Conservation (phyloP, 371 early-diverging fungal species). For the Mucor sp. region DNA sequence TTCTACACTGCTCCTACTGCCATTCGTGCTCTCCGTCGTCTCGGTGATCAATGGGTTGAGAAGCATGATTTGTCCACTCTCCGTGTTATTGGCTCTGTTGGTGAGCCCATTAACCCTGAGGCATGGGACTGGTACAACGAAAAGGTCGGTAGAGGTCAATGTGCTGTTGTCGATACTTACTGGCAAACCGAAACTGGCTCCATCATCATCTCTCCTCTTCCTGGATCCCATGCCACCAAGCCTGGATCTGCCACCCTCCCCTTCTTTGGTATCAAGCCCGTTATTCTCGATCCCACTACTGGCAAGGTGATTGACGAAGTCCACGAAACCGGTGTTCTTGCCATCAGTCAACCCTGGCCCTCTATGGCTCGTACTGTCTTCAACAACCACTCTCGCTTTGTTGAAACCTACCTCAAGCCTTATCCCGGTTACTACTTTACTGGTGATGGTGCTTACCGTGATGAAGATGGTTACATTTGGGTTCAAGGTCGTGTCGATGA, state of each 20-base stretch:
- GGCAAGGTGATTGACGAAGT: slow-evolving; percentile 75
- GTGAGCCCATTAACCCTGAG: slow-evolving; percentile 98
- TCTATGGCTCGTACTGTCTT: slow-evolving; percentile 93
- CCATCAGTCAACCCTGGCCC: slow-evolving; percentile 90
- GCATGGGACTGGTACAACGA: slow-evolving; percentile 97
- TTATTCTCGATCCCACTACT: slow-evolving; percentile 78
- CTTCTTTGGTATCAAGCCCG: slow-evolving; percentile 95
- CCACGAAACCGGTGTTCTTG: slow-evolving; percentile 88
- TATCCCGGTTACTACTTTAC: slow-evolving; percentile 90
- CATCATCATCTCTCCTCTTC: slow-evolving; percentile 88
- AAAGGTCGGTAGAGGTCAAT: slow-evolving; percentile 81
- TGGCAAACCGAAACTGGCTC: slow-evolving; percentile 97
- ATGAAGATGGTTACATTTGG: slow-evolving; percentile 95
- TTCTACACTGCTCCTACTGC: slow-evolving; percentile 99
- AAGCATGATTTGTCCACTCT: slow-evolving; percentile 76
- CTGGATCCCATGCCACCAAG: slow-evolving; percentile 82
- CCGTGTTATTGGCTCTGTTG: slow-evolving; percentile 93
- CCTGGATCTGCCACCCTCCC: slow-evolving; percentile 96
- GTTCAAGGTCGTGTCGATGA: slow-evolving; percentile 94
- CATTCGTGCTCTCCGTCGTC: slow-evolving; percentile 88
- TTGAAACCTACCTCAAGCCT: slow-evolving; percentile 86
- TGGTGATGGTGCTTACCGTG: slow-evolving; percentile 87
- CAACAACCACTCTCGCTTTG: slow-evolving; percentile 86
- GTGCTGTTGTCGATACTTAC: slow-evolving; percentile 96
- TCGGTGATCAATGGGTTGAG: slow-evolving; percentile 80